Evolutionary conservation across 352 stramenopile genomes (phyloP).

Genomic region (Blastocystis sp.): DNA sequence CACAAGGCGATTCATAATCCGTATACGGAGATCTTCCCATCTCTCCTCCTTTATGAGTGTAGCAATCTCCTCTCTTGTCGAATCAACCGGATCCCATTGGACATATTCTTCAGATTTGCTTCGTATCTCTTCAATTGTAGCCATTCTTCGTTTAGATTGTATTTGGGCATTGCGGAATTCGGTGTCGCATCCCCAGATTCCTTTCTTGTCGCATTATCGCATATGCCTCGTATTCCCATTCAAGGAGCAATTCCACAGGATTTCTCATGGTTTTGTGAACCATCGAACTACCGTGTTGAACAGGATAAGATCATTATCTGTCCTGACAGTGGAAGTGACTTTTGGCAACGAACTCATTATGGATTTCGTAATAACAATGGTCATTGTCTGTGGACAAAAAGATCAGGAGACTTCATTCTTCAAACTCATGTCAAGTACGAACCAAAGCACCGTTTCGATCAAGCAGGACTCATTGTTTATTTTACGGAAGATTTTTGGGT

Average conservation of each 20-base stretch:
- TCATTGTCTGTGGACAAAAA: conserved; percentile 50
- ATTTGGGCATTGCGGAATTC: not conserved
- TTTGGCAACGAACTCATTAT: conserved; percentile 61
- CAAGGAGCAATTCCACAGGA: not conserved
- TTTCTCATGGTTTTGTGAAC: conserved; percentile 52
- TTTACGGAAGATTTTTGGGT: conserved; percentile 62
- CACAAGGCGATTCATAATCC: conserved; percentile 74
- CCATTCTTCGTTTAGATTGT: not conserved
- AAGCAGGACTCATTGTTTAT: conserved; percentile 56
- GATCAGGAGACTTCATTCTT: conserved; percentile 36
- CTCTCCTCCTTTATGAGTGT: conserved; percentile 71
- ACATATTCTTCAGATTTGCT: conserved; percentile 70
- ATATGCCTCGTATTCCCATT: conserved; percentile 1
- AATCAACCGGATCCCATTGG: conserved; percentile 76
- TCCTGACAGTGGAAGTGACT: conserved; percentile 55
- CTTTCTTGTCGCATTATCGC: not conserved
- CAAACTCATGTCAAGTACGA: conserved; percentile 45
- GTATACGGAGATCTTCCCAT: conserved; percentile 67
- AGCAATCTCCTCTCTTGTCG: conserved; percentile 72
- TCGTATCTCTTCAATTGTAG: not conserved
- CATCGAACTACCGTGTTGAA: not conserved
- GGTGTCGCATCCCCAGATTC: not conserved
- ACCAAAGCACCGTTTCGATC: conserved; percentile 48
- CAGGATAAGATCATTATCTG: conserved; percentile 23
- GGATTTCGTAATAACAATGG: conserved; percentile 61